Evolutionary conservation across 73 alveolate species (phyloP), one percentile per base, ranked within the genome.

Genomic region (Breviolum minutum): DNA sequence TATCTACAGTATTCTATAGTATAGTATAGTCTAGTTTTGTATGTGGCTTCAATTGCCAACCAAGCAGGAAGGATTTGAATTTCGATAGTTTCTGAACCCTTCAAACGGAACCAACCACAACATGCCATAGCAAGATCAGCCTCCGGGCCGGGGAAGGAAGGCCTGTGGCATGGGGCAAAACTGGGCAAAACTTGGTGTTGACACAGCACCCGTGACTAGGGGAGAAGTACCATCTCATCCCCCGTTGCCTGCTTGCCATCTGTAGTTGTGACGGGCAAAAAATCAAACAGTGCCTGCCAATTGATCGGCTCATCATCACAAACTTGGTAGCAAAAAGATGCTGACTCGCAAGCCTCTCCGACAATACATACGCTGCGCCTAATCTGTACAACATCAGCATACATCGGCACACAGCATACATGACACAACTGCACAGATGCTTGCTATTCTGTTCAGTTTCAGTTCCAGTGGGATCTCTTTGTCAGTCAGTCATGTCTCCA

Each of bases 81-180:
- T 17, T 68, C 17, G 17, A 68, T 17, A 22, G 77, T 17, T 2
- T n/a, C n/a, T n/a, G n/a, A n/a, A n/a, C n/a, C n/a, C n/a, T n/a
- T 68, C 17, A 22, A 22, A 22, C 77, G n/a, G 8, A 68, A 14
- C n/a, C 2, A 2, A 2, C 77, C 24, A 68, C 2, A 22, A 68
- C 77, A 68, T 1, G n/a, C n/a, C n/a, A 68, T 68, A 68, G 6
- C 77, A 17, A 14, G 4, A 17, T 0, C 30, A 16, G 90, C 96
- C 97, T 90, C 97, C 97, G 7, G 97, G 97, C n/a, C 97, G 97
- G 26, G 97, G 97, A 20, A 90, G 97, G 40, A 90, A 90, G 48
- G 97, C 97, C 95, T 88, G 32, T 66, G 27, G 26, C 48, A 9
- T 6, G 60, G 54, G 6, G 76, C 76, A 19, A 48, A 82, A 13